Conservation (phyloP, 108 stramenopile species). For the Bacterosira constricta region DNA sequence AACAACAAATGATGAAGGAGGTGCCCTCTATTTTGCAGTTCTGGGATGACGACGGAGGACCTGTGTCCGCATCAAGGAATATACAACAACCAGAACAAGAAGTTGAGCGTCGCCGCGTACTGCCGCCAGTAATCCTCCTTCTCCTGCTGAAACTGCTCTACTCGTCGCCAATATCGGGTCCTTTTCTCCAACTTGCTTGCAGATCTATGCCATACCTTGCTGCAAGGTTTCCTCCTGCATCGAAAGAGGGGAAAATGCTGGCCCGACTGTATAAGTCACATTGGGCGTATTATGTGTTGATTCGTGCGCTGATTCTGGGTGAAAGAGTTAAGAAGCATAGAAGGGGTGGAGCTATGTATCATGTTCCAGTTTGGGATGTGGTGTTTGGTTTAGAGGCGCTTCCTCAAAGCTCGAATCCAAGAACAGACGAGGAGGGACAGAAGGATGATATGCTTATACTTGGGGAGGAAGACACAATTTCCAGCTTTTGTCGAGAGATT, state of each 20-base stretch:
- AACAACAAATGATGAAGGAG: background rate
- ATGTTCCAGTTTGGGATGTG: constrained; percentile 59
- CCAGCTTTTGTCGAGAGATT: no score
- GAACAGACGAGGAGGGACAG: no score
- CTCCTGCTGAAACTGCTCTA: constrained; percentile 59
- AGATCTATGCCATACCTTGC: constrained; percentile 41
- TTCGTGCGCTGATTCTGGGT: constrained; percentile 53
- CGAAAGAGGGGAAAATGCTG: constrained; percentile 31
- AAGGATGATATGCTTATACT: no score
- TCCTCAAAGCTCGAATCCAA: no score
- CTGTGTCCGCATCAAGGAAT: no score
- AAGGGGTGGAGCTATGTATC: constrained; percentile 5
- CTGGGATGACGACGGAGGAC: constrained; percentile 22
- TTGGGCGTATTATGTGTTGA: constrained; percentile 58
- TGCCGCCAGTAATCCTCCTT: constrained; percentile 45
- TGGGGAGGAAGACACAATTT: no score
- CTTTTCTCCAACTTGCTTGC: constrained; percentile 45
- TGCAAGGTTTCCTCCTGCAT: constrained; percentile 16
- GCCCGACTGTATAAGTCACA: constrained; percentile 54
- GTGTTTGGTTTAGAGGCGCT: background rate
- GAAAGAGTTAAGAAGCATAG: constrained; percentile 52
- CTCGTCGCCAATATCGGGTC: constrained; percentile 35
- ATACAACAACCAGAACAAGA: background rate
- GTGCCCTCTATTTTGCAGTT: constrained; percentile 45
- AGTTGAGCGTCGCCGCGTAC: background rate